phyloP scores from a whole-genome alignment of 1,139 yeast genomes.

The Magnusiomyces clavatus region DNA sequence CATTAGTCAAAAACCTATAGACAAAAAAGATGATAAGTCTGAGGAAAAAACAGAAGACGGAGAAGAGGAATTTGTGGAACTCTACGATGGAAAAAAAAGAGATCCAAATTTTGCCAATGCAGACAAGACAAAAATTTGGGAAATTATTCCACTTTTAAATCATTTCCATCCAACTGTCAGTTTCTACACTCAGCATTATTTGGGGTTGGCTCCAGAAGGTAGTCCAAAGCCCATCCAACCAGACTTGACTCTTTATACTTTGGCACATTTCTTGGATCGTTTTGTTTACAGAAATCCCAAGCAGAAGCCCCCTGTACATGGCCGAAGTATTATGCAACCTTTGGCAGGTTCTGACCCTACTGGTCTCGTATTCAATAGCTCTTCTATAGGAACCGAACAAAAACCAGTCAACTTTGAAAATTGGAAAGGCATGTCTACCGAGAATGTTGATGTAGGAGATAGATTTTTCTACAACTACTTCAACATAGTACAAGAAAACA shows the following conservation, averaged over 20 bases:
- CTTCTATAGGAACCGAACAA: slow-evolving; percentile 22
- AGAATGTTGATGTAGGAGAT: slow-evolving; percentile 79
- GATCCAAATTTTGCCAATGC: slow-evolving; percentile 90
- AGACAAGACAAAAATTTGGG: slow-evolving; percentile 78
- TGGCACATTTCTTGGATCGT: slow-evolving; percentile 87
- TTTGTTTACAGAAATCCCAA: slow-evolving; percentile 93
- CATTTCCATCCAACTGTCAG: slow-evolving; percentile 94
- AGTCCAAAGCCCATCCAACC: slow-evolving; percentile 54
- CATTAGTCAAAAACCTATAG: background rate
- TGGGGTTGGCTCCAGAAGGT: slow-evolving; percentile 38
- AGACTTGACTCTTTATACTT: slow-evolving; percentile 79
- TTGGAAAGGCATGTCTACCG: slow-evolving; percentile 63
- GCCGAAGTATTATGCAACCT: slow-evolving; percentile 96
- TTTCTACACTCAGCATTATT: slow-evolving; percentile 53
- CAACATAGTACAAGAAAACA: slow-evolving; percentile 46
- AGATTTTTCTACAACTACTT: slow-evolving; percentile 86
- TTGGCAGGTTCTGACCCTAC: slow-evolving; percentile 78
- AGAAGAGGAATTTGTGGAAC: slow-evolving; percentile 24
- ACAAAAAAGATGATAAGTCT: slow-evolving; percentile 10
- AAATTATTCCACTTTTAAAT: slow-evolving; percentile 56
- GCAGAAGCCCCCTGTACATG: slow-evolving; percentile 61
- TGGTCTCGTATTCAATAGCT: slow-evolving; percentile 51
- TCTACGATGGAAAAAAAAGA: slow-evolving; percentile 82
- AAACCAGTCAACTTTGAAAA: slow-evolving; percentile 74
- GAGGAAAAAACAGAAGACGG: slow-evolving; percentile 30